Conservation (phyloP, 257 asterid species). For the Thymus mandschuricus region DNA sequence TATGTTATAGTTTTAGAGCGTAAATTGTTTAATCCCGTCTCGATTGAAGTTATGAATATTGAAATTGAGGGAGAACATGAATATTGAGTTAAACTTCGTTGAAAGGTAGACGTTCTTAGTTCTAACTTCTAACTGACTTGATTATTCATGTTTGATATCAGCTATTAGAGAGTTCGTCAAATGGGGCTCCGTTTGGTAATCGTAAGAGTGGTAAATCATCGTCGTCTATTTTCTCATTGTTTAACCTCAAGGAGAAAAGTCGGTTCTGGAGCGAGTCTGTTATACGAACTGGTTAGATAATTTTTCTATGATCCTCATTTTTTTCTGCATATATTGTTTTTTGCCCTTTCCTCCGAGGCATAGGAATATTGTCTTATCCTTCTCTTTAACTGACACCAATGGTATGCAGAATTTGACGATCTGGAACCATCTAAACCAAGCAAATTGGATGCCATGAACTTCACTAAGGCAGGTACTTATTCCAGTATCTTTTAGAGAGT, state of each 20-base stretch:
- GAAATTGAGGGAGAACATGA: conserved; percentile 1
- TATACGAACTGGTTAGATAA: conserved; percentile 66
- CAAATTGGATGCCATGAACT: conserved; percentile 63
- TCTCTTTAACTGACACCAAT: conserved; percentile 26
- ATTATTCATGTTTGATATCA: conserved; percentile 36
- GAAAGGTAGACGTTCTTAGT: conserved; percentile 1
- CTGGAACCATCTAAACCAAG: conserved; percentile 70
- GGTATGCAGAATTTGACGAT: conserved; percentile 66
- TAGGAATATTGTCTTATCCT: neutral
- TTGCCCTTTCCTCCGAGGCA: conserved; percentile 17
- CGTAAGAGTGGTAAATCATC: conserved; percentile 61
- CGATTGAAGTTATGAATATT: conserved; percentile 4
- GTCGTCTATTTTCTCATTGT: conserved; percentile 80
- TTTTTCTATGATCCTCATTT: conserved; percentile 1
- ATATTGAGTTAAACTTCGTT: conserved; percentile 10
- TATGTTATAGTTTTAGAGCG: neutral
- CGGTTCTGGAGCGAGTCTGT: conserved; percentile 96
- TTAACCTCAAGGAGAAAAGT: conserved; percentile 92
- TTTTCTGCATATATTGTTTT: neutral
- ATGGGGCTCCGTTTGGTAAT: conserved; percentile 61
- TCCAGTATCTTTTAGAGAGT: conserved; percentile 33
- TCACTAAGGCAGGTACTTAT: conserved; percentile 99
- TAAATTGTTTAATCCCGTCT: neutral
- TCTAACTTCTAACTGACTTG: conserved; percentile 2
- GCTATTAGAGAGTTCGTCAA: conserved; percentile 58